A percentile compares a stretch with the other conserved stretches of the same genome.
Conservation (phyloP, 148 eudicot species). For the Rhododendron henanense region DNA sequence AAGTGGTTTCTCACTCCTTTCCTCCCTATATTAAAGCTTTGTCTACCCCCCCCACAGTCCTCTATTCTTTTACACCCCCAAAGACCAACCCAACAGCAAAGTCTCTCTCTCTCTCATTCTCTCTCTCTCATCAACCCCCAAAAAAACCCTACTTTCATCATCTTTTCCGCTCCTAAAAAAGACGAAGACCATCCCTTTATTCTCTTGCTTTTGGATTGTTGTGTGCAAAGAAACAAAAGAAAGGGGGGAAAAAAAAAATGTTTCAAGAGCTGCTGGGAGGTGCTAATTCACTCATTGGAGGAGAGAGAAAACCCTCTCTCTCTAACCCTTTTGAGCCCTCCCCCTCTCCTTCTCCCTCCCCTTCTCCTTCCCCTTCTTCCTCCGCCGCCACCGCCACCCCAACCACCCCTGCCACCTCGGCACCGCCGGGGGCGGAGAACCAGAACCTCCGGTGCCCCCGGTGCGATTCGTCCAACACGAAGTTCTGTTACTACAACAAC, state of each 20-base stretch:
- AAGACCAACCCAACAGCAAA: constrained; percentile 11
- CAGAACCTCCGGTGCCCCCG: constrained; percentile 70
- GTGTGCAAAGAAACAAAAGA: constrained; percentile 12
- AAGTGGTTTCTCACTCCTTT: constrained; percentile 5
- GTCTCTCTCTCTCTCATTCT: constrained; percentile 6
- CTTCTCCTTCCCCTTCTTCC: constrained; percentile 32
- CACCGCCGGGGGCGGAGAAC: constrained; percentile 12
- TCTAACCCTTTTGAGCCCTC: constrained; percentile 15
- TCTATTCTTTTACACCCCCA: constrained; percentile 25
- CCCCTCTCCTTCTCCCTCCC: constrained; percentile 21
- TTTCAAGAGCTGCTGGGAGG: constrained; percentile 71
- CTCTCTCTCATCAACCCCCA: constrained; percentile 5
- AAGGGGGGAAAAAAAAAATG: constrained; percentile 29
- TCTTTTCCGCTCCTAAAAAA: constrained; percentile 15
- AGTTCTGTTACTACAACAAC: constrained; percentile 91
- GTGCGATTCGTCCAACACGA: constrained; percentile 76
- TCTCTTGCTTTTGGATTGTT: constrained; percentile 28
- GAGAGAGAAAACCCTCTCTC: constrained; percentile 39
- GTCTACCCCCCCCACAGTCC: constrained; percentile 5
- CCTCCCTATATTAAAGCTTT: constrained; percentile 18
- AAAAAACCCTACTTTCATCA: constrained; percentile 29
- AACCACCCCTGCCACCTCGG: constrained; percentile 15
- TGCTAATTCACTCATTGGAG: constrained; percentile 24
- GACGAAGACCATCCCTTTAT: constrained; percentile 16
- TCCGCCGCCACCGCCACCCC: constrained; percentile 24